phyloP scores from a whole-genome alignment of 2,329 filamentous ascomycete genomes.

The Microsporum canis region DNA sequence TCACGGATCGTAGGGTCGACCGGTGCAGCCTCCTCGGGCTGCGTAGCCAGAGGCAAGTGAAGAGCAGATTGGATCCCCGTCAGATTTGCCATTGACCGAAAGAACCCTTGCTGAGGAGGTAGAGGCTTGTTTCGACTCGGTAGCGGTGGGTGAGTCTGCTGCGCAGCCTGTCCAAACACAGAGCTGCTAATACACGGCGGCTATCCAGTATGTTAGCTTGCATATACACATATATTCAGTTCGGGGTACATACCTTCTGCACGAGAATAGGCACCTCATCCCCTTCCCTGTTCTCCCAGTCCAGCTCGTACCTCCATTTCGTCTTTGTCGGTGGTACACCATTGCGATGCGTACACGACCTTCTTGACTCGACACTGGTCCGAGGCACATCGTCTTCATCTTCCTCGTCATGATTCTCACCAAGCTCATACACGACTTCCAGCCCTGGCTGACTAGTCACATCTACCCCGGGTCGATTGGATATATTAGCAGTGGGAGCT shows the following conservation, averaged over 20 bases:
- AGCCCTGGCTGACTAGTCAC: conserved; percentile 33
- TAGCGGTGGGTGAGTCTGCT: conserved; percentile 30
- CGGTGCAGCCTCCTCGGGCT: conserved; percentile 47
- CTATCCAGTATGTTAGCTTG: conserved; percentile 8
- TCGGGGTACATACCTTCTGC: conserved; percentile 51
- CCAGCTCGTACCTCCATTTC: conserved; percentile 80
- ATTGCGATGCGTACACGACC: conserved; percentile 25
- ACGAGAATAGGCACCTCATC: conserved; percentile 80
- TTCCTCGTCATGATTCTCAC: conserved; percentile 18
- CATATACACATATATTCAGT: neutral
- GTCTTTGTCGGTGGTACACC: conserved; percentile 41
- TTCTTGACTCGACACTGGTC: conserved; percentile 23
- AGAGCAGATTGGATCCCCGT: conserved; percentile 44
- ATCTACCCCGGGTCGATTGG: conserved; percentile 20
- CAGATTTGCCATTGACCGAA: conserved; percentile 78
- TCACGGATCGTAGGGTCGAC: conserved; percentile 67
- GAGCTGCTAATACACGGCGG: conserved; percentile 29
- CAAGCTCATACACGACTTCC: conserved; percentile 29
- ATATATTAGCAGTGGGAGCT: neutral
- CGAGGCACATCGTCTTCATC: conserved; percentile 13
- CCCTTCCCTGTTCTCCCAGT: conserved; percentile 55
- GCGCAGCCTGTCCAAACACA: conserved; percentile 43
- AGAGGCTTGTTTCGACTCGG: conserved; percentile 52
- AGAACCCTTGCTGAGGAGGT: conserved; percentile 57
- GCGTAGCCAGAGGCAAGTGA: conserved; percentile 37